These are phyloP conservation scores for Prunus davidiana DNA, from an alignment of 306 rosid species.

Conservation along the genomic window DNA sequence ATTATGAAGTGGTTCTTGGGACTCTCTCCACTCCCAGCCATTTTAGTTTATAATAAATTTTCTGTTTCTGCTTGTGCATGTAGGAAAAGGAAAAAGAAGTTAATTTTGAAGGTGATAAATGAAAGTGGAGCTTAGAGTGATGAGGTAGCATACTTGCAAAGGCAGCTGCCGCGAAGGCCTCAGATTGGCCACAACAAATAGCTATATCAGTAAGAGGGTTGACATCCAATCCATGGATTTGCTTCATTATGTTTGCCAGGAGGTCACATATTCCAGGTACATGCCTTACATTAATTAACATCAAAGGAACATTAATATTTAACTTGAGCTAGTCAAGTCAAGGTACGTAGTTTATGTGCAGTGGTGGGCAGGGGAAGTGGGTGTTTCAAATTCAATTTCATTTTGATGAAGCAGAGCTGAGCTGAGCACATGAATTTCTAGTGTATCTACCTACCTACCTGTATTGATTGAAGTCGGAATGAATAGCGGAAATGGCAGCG, in stretches of 20 bases:
- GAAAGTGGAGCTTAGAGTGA: not conserved
- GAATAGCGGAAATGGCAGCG: slow-evolving; percentile 78
- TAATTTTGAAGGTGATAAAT: not conserved
- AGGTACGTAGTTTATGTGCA: not conserved
- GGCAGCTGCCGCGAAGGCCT: slow-evolving; percentile 74
- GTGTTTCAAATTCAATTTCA: no score
- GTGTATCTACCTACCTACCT: slow-evolving; percentile 24
- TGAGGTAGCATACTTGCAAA: slow-evolving; percentile 49
- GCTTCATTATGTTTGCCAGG: slow-evolving; percentile 46
- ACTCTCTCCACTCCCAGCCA: no score
- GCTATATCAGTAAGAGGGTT: slow-evolving; percentile 72
- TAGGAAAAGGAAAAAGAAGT: no score
- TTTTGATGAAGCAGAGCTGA: no score
- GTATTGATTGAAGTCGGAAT: slow-evolving; percentile 76
- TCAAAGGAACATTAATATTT: not conserved
- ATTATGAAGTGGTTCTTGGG: no score
- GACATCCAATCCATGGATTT: slow-evolving; percentile 66
- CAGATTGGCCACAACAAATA: slow-evolving; percentile 84
- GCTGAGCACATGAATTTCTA: no score
- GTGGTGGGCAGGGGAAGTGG: not conserved
- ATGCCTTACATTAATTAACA: slow-evolving; percentile 43
- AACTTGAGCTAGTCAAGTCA: not conserved
- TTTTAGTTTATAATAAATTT: no score
- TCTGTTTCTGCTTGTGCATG: no score
- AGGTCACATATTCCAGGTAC: slow-evolving; percentile 73